phyloP scores from a whole-genome alignment of 805 yeast species.

The Priceomyces medius region DNA sequence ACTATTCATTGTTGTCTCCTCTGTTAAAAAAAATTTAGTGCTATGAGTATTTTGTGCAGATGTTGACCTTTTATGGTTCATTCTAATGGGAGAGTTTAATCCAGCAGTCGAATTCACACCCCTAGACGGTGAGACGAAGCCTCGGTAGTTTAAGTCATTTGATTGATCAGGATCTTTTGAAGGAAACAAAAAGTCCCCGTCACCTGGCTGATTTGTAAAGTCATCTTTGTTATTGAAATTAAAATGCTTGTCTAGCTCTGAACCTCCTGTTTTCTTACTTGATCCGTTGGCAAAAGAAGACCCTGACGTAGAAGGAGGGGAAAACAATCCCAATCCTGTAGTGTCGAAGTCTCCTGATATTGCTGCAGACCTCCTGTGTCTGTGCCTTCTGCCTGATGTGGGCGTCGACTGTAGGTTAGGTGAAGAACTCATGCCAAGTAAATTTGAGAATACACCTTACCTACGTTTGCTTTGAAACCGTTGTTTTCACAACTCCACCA shows the following conservation, averaged over 20 bases:
- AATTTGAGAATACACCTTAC: not conserved
- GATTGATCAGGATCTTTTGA: slow-evolving; percentile 16
- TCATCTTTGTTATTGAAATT: slow-evolving; percentile 38
- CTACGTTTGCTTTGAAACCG: too few relatives aligned
- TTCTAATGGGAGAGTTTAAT: slow-evolving; percentile 35
- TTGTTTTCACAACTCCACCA: too few relatives aligned
- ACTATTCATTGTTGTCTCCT: slow-evolving; percentile 24
- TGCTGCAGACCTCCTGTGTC: slow-evolving; percentile 85
- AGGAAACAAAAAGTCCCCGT: slow-evolving; percentile 31
- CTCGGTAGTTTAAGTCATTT: slow-evolving; percentile 2
- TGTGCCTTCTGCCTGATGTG: slow-evolving; percentile 43
- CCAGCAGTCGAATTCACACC: slow-evolving; percentile 11
- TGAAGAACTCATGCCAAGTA: slow-evolving; percentile 1
- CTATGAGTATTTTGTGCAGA: slow-evolving; percentile 18
- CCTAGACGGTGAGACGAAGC: slow-evolving; percentile 13
- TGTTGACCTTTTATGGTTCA: slow-evolving; percentile 22
- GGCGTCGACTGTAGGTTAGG: slow-evolving; percentile 9
- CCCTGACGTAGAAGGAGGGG: slow-evolving; percentile 19
- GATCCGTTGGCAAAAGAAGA: not conserved
- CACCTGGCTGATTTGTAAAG: slow-evolving; percentile 22
- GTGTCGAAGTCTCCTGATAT: slow-evolving; percentile 81
- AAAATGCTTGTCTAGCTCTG: slow-evolving; percentile 21
- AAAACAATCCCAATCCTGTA: slow-evolving; percentile 36
- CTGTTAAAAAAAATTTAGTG: slow-evolving; percentile 28
- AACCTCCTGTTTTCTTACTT: not conserved